phyloP scores from a whole-genome alignment of 106 monocot genomes.

The Acanthochlamys bracteata region DNA sequence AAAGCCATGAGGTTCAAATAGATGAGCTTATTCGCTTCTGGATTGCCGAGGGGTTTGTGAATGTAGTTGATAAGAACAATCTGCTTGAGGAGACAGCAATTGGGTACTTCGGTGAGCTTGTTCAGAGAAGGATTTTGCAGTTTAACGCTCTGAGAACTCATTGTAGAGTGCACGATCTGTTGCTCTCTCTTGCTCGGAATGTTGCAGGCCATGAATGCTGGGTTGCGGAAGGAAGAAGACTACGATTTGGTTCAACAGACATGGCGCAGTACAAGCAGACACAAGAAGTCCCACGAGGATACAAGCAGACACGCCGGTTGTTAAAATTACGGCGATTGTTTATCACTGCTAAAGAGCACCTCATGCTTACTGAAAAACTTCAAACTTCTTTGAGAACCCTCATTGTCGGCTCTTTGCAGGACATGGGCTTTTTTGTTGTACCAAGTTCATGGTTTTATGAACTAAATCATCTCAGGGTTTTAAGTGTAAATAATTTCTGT shows the following conservation, averaged over 20 bases:
- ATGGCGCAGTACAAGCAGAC: no score
- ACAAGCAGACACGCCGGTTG: not conserved
- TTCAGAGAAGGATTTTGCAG: slow-evolving; percentile 23
- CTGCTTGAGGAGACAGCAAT: slow-evolving; percentile 18
- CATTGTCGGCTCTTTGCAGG: not conserved
- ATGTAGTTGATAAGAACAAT: not conserved
- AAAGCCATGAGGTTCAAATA: not conserved
- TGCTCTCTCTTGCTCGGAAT: slow-evolving; percentile 18
- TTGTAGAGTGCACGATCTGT: slow-evolving; percentile 29
- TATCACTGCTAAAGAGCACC: not conserved
- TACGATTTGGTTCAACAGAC: no score
- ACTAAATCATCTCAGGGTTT: slow-evolving; percentile 7
- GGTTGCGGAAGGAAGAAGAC: no score
- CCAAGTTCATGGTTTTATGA: not conserved
- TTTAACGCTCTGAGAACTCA: not conserved
- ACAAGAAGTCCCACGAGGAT: no score
- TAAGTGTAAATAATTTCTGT: not conserved
- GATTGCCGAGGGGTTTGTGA: slow-evolving; percentile 31
- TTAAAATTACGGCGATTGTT: not conserved
- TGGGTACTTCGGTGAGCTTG: slow-evolving; percentile 20
- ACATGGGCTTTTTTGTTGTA: no score
- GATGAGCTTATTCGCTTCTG: slow-evolving; percentile 6
- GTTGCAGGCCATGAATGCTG: slow-evolving; percentile 13
- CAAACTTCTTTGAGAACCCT: slow-evolving; percentile 4
- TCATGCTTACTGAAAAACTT: not conserved